Evolutionary conservation across 1,284 basidiomycete species (phyloP), one percentile per base, ranked within the genome.

Genomic region (Ceratobasidium sp.): DNA sequence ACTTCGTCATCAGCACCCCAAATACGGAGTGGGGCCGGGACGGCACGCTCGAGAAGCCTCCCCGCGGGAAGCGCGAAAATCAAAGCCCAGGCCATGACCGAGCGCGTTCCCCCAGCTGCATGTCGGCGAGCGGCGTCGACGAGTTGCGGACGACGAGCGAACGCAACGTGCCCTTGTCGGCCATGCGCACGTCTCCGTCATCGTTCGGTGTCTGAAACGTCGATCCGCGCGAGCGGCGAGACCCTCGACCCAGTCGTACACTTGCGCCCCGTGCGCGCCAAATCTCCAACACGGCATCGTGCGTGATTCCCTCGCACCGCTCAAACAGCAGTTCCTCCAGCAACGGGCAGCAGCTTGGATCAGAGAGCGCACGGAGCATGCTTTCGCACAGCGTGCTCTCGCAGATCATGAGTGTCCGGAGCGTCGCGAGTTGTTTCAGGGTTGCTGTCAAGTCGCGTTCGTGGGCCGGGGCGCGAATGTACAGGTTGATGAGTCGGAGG

Each of bases 301-400:
- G 51, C 1, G 51, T 21, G 36, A 69, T 69, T 14, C 64, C 64
- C 21, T 69, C 64, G 40, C 64, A 69, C 28, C 53, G 51, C 8
- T 69, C 64, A 46, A 69, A 58, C 51, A 69, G 18, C 30, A 69
- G 53, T 33, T 69, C 64, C 33, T 69, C 64, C 9, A 69, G 53
- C 23, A 46, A 25, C 21, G 64, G 64, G 21, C 64, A 69, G n/a
- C 64, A 69, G 4, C 44, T 14, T 12, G 64, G 64, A 25, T 69
- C 64, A 36, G 64, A 36, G 21, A 69, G 64, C 14, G 64, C 48
- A 5, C 53, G 64, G 7, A 69, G 53, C 49, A 58, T 53, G n/a
- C 42, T 58, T 8, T 69, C 64, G 64, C 25, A 56, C 18, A 69
- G 40, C n/a, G 14, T 69, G 40, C 64, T 69, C 21, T 69, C 64